These are phyloP conservation scores for Paramecium octaurelia DNA, from an alignment of 73 alveolate genomes.

Conservation along the genomic window DNA sequence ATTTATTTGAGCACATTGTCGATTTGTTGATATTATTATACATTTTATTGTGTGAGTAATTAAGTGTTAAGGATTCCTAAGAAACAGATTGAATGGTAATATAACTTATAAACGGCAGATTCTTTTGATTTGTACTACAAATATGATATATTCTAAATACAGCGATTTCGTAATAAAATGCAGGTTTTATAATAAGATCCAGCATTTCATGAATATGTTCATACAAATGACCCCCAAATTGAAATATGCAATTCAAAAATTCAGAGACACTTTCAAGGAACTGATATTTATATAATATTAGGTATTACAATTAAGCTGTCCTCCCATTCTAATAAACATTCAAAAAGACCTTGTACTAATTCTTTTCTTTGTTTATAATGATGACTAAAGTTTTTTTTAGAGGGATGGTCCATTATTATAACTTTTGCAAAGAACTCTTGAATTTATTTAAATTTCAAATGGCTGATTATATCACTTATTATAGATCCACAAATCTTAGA, in stretches of 20 bases:
- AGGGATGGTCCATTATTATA: not conserved
- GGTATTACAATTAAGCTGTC: not conserved
- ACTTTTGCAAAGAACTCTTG: not conserved
- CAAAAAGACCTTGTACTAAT: not conserved
- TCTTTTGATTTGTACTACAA: not conserved
- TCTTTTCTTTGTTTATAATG: not conserved
- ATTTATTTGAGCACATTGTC: not conserved
- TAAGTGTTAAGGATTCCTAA: not conserved
- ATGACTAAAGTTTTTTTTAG: not conserved
- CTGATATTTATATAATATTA: not conserved
- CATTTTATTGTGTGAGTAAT: not conserved
- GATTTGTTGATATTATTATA: not conserved
- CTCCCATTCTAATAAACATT: not conserved
- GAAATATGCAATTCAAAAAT: not conserved
- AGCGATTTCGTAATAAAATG: not conserved
- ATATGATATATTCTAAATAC: not conserved
- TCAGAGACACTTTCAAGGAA: not conserved
- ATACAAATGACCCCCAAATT: not conserved
- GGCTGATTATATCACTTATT: not conserved
- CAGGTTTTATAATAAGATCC: not conserved
- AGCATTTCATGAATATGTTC: slow-evolving; percentile 1
- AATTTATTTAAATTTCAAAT: not conserved
- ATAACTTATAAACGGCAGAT: not conserved
- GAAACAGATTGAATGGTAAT: not conserved
- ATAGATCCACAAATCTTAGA: not conserved